phyloP scores from a whole-genome alignment of 148 eudicot species.

The Rhododendron henanense region DNA sequence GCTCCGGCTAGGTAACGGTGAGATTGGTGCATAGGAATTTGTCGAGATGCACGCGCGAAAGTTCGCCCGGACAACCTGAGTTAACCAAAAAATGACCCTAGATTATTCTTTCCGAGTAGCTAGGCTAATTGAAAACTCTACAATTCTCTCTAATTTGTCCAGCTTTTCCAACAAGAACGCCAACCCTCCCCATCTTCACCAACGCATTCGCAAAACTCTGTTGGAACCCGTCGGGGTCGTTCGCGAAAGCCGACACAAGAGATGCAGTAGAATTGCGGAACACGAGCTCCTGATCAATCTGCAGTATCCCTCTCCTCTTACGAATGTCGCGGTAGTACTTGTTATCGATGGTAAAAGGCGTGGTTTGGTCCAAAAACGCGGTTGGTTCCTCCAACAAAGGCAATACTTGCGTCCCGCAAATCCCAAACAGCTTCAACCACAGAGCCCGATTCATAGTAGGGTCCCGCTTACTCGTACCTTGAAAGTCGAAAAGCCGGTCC shows the following conservation, averaged over 20 bases:
- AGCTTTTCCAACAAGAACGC: background rate
- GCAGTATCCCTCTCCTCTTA: background rate
- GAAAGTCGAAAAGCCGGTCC: background rate
- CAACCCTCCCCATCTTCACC: conserved; percentile 1
- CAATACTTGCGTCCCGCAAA: background rate
- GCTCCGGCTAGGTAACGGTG: background rate
- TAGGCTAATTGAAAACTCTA: background rate
- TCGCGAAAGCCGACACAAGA: background rate
- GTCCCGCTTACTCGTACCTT: background rate
- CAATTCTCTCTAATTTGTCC: background rate
- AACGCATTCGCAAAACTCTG: background rate
- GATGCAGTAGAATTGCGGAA: background rate
- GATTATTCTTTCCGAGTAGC: background rate
- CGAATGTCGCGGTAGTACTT: conserved; percentile 17
- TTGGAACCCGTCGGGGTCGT: background rate
- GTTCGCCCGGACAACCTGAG: background rate
- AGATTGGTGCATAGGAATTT: background rate
- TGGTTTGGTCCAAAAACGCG: conserved; percentile 24
- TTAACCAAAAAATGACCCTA: background rate
- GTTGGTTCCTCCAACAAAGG: background rate
- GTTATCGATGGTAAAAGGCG: conserved; percentile 22
- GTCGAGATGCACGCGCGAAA: background rate
- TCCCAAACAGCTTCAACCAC: background rate
- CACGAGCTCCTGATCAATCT: conserved; percentile 5
- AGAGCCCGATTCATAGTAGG: background rate